Percentiles rank a stretch among this genome's conserved stretches.
Evolutionary conservation across 139 green algal genomes (phyloP).

Genomic region (Closterium sp.): DNA sequence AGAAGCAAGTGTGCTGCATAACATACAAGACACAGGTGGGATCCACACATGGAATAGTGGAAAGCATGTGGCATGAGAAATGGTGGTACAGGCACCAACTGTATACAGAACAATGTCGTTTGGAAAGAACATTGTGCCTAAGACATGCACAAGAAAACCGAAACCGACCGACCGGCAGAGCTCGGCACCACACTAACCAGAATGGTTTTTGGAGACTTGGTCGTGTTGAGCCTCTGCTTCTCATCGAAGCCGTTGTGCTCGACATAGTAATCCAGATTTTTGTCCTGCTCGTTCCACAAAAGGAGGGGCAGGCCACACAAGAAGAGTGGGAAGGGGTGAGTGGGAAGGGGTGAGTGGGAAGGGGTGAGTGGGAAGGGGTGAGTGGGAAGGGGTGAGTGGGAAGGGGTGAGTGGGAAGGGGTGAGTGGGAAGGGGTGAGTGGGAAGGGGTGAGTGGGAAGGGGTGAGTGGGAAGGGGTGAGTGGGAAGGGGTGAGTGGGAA

Average conservation of each 20-base stretch:
- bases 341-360: no score
- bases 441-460: no score
- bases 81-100: background rate
- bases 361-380: no score
- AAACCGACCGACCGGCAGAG: background rate
- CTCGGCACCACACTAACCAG: background rate
- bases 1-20: constrained; percentile 4
- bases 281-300: background rate
- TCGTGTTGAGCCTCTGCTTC: background rate
- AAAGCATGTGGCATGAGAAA: background rate
- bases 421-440: no score
- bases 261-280: background rate
- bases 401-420: no score
- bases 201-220: background rate
- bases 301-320: background rate
- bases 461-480: no score
- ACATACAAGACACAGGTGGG: background rate
- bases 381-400: no score
- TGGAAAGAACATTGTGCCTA: no score
- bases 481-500: no score
- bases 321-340: no score
- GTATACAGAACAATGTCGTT: no score
- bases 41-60: background rate
- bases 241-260: background rate
- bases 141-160: background rate